These are phyloP conservation scores for Articulospora tetracladia DNA, from an alignment of 495 filamentous ascomycete genomes.

Conservation along the genomic window DNA sequence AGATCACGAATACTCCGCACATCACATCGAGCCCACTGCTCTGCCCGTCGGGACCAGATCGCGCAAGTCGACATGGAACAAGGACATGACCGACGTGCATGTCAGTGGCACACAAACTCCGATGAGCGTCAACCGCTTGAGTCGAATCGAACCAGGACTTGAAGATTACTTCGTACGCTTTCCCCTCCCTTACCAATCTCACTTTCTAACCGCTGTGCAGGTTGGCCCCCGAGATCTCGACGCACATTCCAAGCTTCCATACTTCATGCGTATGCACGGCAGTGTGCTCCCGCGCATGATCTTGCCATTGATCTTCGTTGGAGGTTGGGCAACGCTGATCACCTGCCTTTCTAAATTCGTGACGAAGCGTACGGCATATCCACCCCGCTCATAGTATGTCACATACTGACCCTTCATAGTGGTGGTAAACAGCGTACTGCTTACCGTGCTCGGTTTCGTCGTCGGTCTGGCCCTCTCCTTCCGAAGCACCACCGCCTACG, in stretches of 20 bases:
- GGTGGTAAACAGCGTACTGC: conserved; percentile 62
- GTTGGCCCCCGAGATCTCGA: conserved; percentile 65
- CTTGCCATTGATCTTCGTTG: conserved; percentile 64
- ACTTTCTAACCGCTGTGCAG: conserved; percentile 6
- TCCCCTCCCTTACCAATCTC: neutral
- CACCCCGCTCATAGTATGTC: neutral
- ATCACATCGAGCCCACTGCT: conserved; percentile 3
- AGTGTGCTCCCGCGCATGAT: conserved; percentile 80
- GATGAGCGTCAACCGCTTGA: neutral
- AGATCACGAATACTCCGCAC: neutral
- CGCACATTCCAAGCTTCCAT: conserved; percentile 77
- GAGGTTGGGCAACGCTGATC: conserved; percentile 64
- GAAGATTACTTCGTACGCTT: conserved; percentile 52
- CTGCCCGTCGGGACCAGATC: neutral
- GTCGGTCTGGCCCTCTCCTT: conserved; percentile 81
- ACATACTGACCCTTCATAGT: conserved; percentile 27
- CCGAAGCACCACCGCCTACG: conserved; percentile 81
- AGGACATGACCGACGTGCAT: neutral
- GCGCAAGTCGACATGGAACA: conserved; percentile 16
- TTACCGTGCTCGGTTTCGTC: conserved; percentile 87
- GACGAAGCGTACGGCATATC: conserved; percentile 23
- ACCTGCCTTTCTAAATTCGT: conserved; percentile 56
- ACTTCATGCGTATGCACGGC: conserved; percentile 75
- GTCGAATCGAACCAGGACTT: conserved; percentile 29
- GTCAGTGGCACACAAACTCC: conserved; percentile 14